Evolutionary conservation across 1,284 basidiomycete species (phyloP).

Genomic region (Neolentinus lepideus): DNA sequence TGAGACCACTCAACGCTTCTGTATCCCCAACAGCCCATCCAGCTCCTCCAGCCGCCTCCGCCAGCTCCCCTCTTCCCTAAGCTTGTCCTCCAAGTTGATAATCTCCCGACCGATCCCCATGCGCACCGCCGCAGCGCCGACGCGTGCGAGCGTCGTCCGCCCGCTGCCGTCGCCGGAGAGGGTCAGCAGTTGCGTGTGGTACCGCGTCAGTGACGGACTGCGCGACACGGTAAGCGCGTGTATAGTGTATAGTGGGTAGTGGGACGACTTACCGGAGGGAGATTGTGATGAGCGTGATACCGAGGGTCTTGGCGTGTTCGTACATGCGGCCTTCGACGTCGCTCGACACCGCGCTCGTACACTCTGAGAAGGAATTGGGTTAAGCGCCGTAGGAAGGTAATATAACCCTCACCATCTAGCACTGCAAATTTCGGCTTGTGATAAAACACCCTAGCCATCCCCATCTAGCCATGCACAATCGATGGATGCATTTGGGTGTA

Average conservation of each 20-base stretch:
- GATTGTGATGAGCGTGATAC: conserved; percentile 91
- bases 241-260: neutral
- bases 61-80: conserved; percentile 65
- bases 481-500: neutral
- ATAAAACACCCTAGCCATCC: conserved; percentile 80
- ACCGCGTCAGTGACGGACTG: conserved; percentile 75
- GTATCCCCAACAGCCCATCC: conserved; percentile 34
- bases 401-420: conserved; percentile 50
- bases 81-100: conserved; percentile 50
- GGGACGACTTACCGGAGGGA: conserved; percentile 54
- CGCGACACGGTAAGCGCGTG: conserved; percentile 1
- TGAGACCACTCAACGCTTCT: too few relatives aligned
- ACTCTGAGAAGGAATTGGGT: conserved; percentile 60
- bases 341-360: conserved; percentile 93
- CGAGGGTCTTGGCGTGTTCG: conserved; percentile 86
- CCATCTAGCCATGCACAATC: conserved; percentile 55
- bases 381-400: neutral
- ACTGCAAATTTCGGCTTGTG: conserved; percentile 75
- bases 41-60: conserved; percentile 54
- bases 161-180: conserved; percentile 60
- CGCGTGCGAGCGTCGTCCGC: conserved; percentile 63
- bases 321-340: conserved; percentile 98
- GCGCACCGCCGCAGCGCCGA: conserved; percentile 69
- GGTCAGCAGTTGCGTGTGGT: conserved; percentile 78
- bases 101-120: conserved; percentile 72